Evolutionary conservation across 768 basidiomycete genomes (phyloP).

Genomic region (Tricholoma sp.): DNA sequence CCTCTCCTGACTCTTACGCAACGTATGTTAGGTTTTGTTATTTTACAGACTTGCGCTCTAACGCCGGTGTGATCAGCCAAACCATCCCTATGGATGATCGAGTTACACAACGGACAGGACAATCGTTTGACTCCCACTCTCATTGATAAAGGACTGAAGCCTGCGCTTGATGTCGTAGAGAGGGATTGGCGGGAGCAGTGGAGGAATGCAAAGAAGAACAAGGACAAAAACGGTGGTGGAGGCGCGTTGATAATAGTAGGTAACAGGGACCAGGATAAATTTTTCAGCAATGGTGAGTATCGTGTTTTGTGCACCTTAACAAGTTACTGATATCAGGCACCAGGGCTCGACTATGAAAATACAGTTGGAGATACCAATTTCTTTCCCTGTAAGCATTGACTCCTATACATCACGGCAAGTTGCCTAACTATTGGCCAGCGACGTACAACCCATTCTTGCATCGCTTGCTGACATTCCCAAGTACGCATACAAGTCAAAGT

Average conservation of each 20-base stretch:
- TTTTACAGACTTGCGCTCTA: background rate
- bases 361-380: conserved; percentile 51
- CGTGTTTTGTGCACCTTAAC: background rate
- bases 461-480: conserved; percentile 71
- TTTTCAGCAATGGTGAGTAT: conserved; percentile 75
- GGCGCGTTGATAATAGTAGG: conserved; percentile 80
- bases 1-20: conserved; percentile 66
- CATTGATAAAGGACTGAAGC: conserved; percentile 55
- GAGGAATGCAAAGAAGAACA: conserved; percentile 35
- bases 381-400: conserved; percentile 50
- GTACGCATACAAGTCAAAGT: conserved; percentile 34
- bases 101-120: conserved; percentile 76
- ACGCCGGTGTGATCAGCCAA: conserved; percentile 39
- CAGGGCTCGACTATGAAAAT: conserved; percentile 62
- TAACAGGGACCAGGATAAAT: conserved; percentile 72
- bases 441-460: conserved; percentile 70
- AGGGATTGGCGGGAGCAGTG: conserved; percentile 60
- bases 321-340: conserved; percentile 1
- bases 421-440: conserved; percentile 33
- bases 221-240: conserved; percentile 47
- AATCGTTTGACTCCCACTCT: conserved; percentile 59
- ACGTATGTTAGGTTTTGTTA: conserved; percentile 34
- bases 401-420: conserved; percentile 1
- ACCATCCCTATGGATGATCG: conserved; percentile 65
- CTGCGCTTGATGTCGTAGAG: conserved; percentile 72